Base-by-base conservation (phyloP, 805 yeast species). In the Candida wancherniae region DNA sequence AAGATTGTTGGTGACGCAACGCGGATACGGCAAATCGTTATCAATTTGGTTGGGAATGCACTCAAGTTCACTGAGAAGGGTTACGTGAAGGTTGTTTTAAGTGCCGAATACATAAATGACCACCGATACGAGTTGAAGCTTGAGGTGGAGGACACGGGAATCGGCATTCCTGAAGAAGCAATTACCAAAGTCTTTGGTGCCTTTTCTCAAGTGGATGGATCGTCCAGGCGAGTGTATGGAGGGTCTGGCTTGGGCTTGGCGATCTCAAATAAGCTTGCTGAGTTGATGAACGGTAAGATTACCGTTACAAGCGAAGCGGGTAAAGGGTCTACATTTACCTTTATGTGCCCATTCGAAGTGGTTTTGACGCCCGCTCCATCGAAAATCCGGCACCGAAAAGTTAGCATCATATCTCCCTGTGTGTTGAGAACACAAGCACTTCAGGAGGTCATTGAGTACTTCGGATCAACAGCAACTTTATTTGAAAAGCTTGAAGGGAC, bases 121-220 rank as follows among this genome's bases (percentile, higher is more conserved):
- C 48, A 55, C 23, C 43, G 72, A 11, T 64, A 57, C 28, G 71
- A 67, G 31, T 51, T 70, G 29, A 40, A 41, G 5, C 47, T 72
- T 4, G 41, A 53, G 2, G 75, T 72, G 10, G 51, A 59, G 19
- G 78, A 73, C 40, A 67, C 77, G 0, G 79, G 78, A 6, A 72
- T 72, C 28, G 78, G 78, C 1, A 72, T 73, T 19, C 72, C 75
- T 3, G 52, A 54, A 20, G 60, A 53, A 26, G 59, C 72, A 4
- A 48, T 60, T n/a, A 48, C 54, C 24, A 69, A 67, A 48, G 67
- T 72, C 4, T 72, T 72, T 45, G 65, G 71, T 5, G 74, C 75
- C 4, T 72, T 72, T 40, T 64, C 71, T 24, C 78, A 73, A 50
- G 76, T 70, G n/a, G 78, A 72, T 44, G 74, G 74, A 3, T 67